Conservation (phyloP, 257 asterid genomes). For the Salvia miltiorrhiza region DNA sequence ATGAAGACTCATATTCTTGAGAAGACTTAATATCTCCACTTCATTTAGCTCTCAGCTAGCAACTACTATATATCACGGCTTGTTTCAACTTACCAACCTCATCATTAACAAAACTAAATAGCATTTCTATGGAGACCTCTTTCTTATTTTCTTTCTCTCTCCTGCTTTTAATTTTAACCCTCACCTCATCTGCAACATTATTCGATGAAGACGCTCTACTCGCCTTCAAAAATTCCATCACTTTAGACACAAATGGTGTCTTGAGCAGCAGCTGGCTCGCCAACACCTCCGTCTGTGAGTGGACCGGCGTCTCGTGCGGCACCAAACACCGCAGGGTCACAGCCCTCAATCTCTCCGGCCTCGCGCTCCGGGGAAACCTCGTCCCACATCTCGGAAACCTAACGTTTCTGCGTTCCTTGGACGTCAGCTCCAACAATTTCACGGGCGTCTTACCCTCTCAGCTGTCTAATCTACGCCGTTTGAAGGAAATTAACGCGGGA, state of each 20-base stretch:
- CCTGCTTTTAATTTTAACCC: neutral
- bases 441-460: neutral
- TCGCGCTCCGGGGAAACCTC: slow-evolving; percentile 14
- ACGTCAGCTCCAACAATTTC: slow-evolving; percentile 15
- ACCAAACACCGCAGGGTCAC: slow-evolving; percentile 19
- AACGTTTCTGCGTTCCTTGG: slow-evolving; percentile 11
- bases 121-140: neutral
- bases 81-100: neutral
- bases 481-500: neutral
- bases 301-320: slow-evolving; percentile 42
- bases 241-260: slow-evolving; percentile 29
- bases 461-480: neutral
- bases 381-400: slow-evolving; percentile 24
- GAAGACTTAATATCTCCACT: neutral
- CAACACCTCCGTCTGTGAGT: neutral
- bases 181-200: neutral
- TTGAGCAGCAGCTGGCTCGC: slow-evolving; percentile 17
- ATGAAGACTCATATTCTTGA: too few species aligned
- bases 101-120: neutral
- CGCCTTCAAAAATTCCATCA: slow-evolving; percentile 26
- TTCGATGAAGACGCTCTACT: slow-evolving; percentile 31
- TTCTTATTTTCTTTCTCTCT: neutral
- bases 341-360: slow-evolving; percentile 24
- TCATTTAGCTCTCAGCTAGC: neutral
- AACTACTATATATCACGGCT: neutral